Evolutionary conservation across 108 stramenopile genomes (phyloP).

Genomic region (Fragilariopsis cylindrus): DNA sequence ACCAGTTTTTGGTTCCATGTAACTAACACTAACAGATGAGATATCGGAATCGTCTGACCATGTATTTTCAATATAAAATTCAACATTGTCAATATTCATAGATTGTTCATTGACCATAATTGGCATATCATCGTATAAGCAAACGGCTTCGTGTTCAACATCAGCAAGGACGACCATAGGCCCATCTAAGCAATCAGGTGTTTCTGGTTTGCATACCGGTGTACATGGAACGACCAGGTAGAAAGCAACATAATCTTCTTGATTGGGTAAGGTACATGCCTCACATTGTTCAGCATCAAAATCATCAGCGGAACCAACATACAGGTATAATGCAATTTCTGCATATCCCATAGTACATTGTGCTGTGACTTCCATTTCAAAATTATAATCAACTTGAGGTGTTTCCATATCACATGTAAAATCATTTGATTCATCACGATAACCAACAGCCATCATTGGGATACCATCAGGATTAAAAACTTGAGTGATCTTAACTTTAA

Average conservation of each 20-base stretch:
- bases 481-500: neutral
- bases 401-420: neutral
- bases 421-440: neutral
- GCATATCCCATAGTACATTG: constrained; percentile 12
- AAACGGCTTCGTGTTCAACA: constrained; percentile 1
- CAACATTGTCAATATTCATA: neutral
- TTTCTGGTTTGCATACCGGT: constrained; percentile 6
- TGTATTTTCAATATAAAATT: neutral
- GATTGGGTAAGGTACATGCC: neutral
- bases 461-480: neutral
- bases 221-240: neutral
- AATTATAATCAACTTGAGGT: neutral
- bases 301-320: neutral
- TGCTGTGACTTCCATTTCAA: neutral
- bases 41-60: neutral
- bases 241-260: neutral
- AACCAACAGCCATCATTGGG: neutral
- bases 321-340: neutral
- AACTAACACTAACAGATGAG: neutral
- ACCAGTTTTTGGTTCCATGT: neutral
- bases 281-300: neutral
- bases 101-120: neutral
- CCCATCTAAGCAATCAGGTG: neutral
- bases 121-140: constrained; percentile 8
- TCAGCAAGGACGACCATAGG: constrained; percentile 12